A percentile compares a stretch with the other conserved stretches of the same genome.
Evolutionary conservation across 208 protist genomes (phyloP).

Genomic region (Polymyxa betae): DNA sequence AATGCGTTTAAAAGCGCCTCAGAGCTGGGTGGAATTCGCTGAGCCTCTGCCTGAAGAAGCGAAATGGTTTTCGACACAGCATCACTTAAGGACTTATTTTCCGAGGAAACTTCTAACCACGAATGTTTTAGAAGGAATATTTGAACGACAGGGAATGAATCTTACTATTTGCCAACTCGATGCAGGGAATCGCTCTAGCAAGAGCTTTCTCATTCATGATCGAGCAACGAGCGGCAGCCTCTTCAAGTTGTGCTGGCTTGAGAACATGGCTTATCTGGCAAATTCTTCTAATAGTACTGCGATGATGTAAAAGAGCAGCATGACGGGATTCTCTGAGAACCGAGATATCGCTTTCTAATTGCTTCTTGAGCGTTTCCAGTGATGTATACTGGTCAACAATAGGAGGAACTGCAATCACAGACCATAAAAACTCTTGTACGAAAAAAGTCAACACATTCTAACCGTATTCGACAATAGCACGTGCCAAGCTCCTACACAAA

Average conservation of each 20-base stretch:
- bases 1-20: background rate
- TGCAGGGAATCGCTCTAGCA: background rate
- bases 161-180: background rate
- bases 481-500: background rate
- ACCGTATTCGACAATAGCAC: background rate
- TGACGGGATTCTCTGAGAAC: background rate
- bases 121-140: background rate
- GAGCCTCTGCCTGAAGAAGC: background rate
- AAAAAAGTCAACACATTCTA: background rate
- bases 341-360: background rate
- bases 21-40: background rate
- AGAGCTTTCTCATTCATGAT: background rate
- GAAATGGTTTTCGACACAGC: background rate
- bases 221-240: background rate
- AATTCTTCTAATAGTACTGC: background rate
- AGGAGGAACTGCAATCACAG: background rate
- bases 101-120: background rate
- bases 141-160: background rate
- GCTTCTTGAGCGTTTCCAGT: background rate
- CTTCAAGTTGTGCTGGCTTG: background rate
- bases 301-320: background rate
- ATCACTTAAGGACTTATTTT: background rate
- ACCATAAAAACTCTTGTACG: background rate
- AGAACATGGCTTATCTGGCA: background rate
- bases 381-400: background rate